These are phyloP conservation scores for Gliomastix tumulicola DNA, from an alignment of 2,329 filamentous ascomycete species.

Conservation along the genomic window DNA sequence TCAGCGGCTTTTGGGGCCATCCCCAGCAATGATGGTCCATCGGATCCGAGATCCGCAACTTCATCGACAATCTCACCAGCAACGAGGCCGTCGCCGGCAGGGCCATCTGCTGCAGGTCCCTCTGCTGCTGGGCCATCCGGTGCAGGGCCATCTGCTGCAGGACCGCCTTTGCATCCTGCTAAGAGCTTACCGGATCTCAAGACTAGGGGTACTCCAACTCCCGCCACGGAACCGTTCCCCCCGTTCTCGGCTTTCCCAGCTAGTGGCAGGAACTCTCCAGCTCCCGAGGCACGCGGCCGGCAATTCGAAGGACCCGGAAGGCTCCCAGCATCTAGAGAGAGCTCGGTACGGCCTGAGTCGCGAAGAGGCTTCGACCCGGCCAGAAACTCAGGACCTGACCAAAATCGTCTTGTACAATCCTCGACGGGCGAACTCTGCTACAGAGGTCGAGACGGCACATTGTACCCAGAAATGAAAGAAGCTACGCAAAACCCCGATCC, in stretches of 20 bases:
- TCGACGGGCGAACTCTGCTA: constrained; percentile 25
- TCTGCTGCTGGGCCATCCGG: too few relatives aligned
- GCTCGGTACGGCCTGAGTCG: constrained; percentile 3
- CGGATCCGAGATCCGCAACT: too few relatives aligned
- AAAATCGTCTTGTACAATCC: constrained; percentile 21
- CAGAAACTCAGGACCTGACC: constrained; percentile 7
- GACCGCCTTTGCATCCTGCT: constrained; percentile 12
- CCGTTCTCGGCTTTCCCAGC: constrained; percentile 6
- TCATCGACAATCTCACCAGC: constrained; percentile 1
- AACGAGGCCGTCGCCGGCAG: too few relatives aligned
- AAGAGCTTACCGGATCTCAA: constrained; percentile 14
- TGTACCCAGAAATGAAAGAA: constrained; percentile 33
- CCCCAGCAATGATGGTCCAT: too few relatives aligned
- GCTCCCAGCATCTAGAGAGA: constrained; percentile 3
- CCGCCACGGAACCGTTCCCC: constrained; percentile 13
- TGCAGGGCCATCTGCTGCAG: too few relatives aligned
- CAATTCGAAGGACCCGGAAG: not conserved
- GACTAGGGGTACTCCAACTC: constrained; percentile 6
- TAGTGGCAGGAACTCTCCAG: not conserved
- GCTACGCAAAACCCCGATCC: constrained; percentile 24
- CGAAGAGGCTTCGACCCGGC: constrained; percentile 1
- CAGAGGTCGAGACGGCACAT: constrained; percentile 27
- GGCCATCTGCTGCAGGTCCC: too few relatives aligned
- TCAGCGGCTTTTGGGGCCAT: too few relatives aligned
- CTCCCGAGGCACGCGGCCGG: not conserved